Percentiles rank a stretch among this genome's conserved stretches.
These are phyloP conservation scores for Cairneyella variabilis DNA, from an alignment of 495 filamentous ascomycete genomes.

Conservation along the genomic window DNA sequence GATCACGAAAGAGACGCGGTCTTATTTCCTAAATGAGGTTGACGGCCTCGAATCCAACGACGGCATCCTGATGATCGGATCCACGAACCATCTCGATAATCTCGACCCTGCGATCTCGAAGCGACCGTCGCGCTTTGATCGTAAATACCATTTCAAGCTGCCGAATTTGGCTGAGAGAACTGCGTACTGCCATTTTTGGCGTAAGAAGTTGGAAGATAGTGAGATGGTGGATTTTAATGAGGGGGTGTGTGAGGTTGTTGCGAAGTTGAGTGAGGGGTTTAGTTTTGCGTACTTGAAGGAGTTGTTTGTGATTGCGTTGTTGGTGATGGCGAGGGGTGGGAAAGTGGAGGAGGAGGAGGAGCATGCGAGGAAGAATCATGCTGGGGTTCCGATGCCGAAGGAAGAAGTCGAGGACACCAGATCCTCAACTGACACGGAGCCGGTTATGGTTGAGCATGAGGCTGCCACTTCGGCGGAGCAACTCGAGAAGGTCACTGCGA, in stretches of 20 bases:
- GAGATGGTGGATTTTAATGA: slow-evolving; percentile 49
- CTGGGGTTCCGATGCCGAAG: no score
- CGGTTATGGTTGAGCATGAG: no score
- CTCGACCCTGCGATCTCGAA: slow-evolving; percentile 60
- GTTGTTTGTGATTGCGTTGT: slow-evolving; percentile 53
- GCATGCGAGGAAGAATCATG: slow-evolving; percentile 4
- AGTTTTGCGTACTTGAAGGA: slow-evolving; percentile 66
- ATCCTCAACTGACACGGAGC: no score
- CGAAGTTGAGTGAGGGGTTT: slow-evolving; percentile 55
- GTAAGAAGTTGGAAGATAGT: slow-evolving; percentile 48
- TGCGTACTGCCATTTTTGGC: slow-evolving; percentile 53
- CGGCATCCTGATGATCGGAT: slow-evolving; percentile 61
- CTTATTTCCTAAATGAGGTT: slow-evolving; percentile 68
- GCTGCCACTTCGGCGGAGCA: no score
- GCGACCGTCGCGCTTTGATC: slow-evolving; percentile 59
- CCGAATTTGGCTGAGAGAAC: slow-evolving; percentile 47
- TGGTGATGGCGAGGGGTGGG: slow-evolving; percentile 37
- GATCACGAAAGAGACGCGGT: slow-evolving; percentile 45
- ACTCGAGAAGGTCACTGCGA: no score
- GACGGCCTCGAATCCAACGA: slow-evolving; percentile 64
- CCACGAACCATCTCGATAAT: slow-evolving; percentile 55
- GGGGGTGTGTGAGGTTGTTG: slow-evolving; percentile 47
- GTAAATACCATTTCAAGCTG: slow-evolving; percentile 57
- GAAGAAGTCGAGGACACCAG: no score
- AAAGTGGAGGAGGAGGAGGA: slow-evolving; percentile 7